Base-by-base conservation (phyloP, 805 yeast species). In the Maudiozyma barnettii region DNA sequence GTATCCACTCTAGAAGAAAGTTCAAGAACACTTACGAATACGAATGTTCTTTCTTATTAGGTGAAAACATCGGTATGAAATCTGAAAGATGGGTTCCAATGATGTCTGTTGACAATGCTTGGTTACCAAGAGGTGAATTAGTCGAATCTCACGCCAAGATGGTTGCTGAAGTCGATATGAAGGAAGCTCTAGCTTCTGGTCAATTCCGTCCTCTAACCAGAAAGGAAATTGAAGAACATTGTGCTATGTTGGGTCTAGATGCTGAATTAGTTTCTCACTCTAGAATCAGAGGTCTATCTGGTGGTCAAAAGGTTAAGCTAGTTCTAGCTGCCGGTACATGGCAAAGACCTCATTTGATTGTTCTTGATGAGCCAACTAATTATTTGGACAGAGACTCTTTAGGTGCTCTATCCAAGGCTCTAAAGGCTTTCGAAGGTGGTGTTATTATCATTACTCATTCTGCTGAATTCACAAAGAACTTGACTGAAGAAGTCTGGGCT, bases 401-500 rank as follows among this genome's bases (percentile, higher is more conserved):
- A 70, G 99, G 99, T 71, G 99, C 99, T 73, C 82, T 93, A 72
- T 91, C 99, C 55, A 90, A 89, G 82, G 99, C 99, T 69, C 79
- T 93, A 77, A 93, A 91, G 85, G 79, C 86, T 66, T 93, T 93
- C 82, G 96, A 81, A 70, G 99, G 99, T 86, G 99, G 99, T 88
- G 84, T 93, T 72, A 95, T 93, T 64, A 86, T 93, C 80, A 93
- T 93, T 81, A 91, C 99, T 64, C 99, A 93, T 83, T 93, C 99
- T 75, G 96, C 98, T 70, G 99, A 93, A 82, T 93, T 93, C 88
- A 93, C 99, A 75, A 88, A 91, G 83, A 88, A 90, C 73, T 77
- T 93, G 74, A 93, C 99, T 72, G 98, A 93, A 78, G 99, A 93
- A 82, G 98, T 93, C 68, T 93, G 99, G 99, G 96, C 99, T 69